phyloP scores from a whole-genome alignment of 306 rosid species.

The Lablab purpureus region DNA sequence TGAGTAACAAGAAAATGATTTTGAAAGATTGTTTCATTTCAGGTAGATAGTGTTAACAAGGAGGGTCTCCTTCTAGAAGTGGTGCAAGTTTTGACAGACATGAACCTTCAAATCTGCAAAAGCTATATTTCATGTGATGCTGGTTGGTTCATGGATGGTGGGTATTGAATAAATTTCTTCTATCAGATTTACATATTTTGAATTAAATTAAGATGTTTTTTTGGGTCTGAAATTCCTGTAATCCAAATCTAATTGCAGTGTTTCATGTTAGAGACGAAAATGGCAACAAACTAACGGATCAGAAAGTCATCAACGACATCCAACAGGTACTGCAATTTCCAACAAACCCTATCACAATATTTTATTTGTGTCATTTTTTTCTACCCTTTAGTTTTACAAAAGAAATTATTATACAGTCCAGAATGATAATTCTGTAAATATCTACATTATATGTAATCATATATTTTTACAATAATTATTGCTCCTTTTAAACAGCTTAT shows the following conservation, averaged over 20 bases:
- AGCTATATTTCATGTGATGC: slow-evolving; percentile 77
- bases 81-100: slow-evolving; percentile 75
- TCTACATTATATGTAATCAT: too few species aligned
- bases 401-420: too few species aligned
- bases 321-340: slow-evolving; percentile 53
- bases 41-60: slow-evolving; percentile 78
- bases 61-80: slow-evolving; percentile 78
- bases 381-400: too few species aligned
- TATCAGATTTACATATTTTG: not conserved
- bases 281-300: slow-evolving; percentile 68
- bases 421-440: too few species aligned
- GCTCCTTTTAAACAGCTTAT: too few species aligned
- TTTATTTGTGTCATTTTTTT: too few species aligned
- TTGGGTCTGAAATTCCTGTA: not conserved
- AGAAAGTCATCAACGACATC: slow-evolving; percentile 57
- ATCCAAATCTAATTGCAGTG: slow-evolving; percentile 48
- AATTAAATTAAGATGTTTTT: not conserved
- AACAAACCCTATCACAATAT: not conserved
- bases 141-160: slow-evolving; percentile 85
- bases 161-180: not conserved
- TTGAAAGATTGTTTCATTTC: slow-evolving; percentile 3
- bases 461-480: too few species aligned
- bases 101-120: slow-evolving; percentile 73
- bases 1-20: not conserved
- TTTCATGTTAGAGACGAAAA: slow-evolving; percentile 71